Evolutionary conservation across 108 stramenopile genomes (phyloP).

Genomic region (Fistulifera pelliculosa): DNA sequence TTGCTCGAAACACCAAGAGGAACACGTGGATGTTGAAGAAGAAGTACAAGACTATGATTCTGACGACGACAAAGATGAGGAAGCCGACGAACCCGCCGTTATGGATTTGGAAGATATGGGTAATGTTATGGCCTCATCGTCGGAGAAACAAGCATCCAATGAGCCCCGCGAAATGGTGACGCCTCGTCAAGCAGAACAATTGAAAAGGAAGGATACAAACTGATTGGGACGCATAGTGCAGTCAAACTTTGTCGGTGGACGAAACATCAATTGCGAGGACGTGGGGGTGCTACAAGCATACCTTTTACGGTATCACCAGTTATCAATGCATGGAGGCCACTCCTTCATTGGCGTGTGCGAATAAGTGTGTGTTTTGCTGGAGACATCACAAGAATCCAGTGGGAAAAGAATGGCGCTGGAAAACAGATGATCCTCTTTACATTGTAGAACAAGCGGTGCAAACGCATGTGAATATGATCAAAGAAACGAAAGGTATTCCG

Average conservation of each 20-base stretch:
- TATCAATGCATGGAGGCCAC: constrained; percentile 99
- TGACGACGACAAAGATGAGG: constrained; percentile 42
- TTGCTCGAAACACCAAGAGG: constrained; percentile 6
- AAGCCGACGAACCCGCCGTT: constrained; percentile 44
- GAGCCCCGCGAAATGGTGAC: constrained; percentile 89
- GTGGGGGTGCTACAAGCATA: constrained; percentile 98
- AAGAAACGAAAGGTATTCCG: constrained; percentile 90
- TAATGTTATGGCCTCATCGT: constrained; percentile 37
- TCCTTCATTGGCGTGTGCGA: constrained; percentile 90
- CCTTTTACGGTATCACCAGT: constrained; percentile 91
- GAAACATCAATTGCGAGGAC: constrained; percentile 91
- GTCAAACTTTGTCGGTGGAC: constrained; percentile 98
- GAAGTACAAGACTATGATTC: constrained; percentile 31
- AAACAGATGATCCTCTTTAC: constrained; percentile 82
- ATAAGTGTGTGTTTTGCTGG: constrained; percentile 99
- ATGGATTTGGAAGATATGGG: constrained; percentile 93
- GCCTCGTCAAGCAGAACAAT: constrained; percentile 73
- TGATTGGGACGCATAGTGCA: constrained; percentile 93
- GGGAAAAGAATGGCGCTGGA: constrained; percentile 96
- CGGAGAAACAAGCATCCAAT: constrained; percentile 12
- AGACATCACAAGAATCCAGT: constrained; percentile 98
- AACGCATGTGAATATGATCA: constrained; percentile 83
- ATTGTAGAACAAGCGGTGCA: constrained; percentile 88
- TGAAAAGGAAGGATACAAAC: constrained; percentile 95
- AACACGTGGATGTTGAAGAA: constrained; percentile 5